phyloP scores from a whole-genome alignment of 805 yeast species.

The Yarrowia porcina region DNA sequence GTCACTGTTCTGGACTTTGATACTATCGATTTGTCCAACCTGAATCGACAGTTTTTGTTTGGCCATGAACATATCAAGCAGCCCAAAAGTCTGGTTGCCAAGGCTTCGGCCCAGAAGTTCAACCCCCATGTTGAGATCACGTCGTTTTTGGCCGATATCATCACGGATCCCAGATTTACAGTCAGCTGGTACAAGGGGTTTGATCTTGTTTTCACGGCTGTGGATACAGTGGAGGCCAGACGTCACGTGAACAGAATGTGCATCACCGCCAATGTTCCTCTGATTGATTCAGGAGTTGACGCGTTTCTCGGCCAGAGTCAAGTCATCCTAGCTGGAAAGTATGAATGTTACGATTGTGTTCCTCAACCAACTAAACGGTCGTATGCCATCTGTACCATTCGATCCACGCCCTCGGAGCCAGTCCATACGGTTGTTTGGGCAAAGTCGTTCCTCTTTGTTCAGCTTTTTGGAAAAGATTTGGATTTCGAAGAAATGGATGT shows the following conservation, averaged over 20 bases:
- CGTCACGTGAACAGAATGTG: conserved; percentile 83
- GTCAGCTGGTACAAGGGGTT: conserved; percentile 75
- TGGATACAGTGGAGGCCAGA: conserved; percentile 91
- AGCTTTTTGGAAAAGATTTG: conserved; percentile 54
- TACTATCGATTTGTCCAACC: conserved; percentile 86
- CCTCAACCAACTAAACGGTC: conserved; percentile 84
- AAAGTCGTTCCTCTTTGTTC: conserved; percentile 79
- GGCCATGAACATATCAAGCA: conserved; percentile 85
- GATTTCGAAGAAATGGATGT: conserved; percentile 63
- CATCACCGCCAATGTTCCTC: conserved; percentile 65
- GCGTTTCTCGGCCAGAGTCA: conserved; percentile 94
- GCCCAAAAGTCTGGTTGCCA: conserved; percentile 82
- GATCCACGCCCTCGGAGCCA: conserved; percentile 95
- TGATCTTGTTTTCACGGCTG: conserved; percentile 79
- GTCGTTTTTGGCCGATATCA: conserved; percentile 84
- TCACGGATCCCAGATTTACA: conserved; percentile 69
- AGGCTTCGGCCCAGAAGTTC: conserved; percentile 73
- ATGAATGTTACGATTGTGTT: conserved; percentile 93
- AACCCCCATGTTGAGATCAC: conserved; percentile 62
- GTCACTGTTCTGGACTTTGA: conserved; percentile 87
- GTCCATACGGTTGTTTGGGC: conserved; percentile 98
- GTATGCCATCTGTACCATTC: conserved; percentile 92
- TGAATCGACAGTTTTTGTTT: conserved; percentile 90
- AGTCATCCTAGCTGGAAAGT: conserved; percentile 74
- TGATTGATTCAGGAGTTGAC: conserved; percentile 92